Conservation (phyloP, 139 green algal species). For the Pycnococcus provasolii region DNA sequence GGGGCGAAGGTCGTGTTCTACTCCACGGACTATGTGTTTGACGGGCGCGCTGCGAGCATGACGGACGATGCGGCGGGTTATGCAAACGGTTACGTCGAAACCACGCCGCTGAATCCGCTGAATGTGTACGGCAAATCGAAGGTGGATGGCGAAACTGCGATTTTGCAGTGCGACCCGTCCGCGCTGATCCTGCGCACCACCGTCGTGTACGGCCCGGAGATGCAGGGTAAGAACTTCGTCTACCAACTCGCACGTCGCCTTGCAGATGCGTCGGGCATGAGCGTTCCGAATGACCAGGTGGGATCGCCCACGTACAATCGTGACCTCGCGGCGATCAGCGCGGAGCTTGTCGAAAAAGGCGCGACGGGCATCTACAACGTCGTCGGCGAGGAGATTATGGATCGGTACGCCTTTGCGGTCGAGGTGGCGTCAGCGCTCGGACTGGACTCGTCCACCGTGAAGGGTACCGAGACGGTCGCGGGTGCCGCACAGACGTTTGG, state of each 20-base stretch:
- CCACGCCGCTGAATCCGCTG: not conserved
- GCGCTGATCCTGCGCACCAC: slow-evolving; percentile 6
- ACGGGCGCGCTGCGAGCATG: not conserved
- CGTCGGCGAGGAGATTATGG: not conserved
- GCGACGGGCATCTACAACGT: slow-evolving; percentile 5
- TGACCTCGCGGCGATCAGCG: not conserved
- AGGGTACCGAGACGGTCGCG: too few relatives aligned
- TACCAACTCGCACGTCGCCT: not conserved
- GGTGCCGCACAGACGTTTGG: too few relatives aligned
- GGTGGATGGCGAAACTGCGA: not conserved
- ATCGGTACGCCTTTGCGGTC: not conserved
- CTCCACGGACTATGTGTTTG: slow-evolving; percentile 10
- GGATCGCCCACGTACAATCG: not conserved
- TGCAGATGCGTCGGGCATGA: not conserved
- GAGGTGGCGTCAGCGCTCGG: not conserved
- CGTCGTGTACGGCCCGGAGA: slow-evolving; percentile 13
- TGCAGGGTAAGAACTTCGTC: slow-evolving; percentile 7
- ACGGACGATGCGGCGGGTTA: too few relatives aligned
- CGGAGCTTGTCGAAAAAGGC: not conserved
- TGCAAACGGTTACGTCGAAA: not conserved
- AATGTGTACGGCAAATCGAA: slow-evolving; percentile 10
- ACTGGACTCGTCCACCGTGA: not conserved
- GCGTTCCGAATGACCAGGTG: not conserved
- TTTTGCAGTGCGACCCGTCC: not conserved
- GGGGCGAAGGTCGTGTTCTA: not conserved